Percentiles rank a stretch among this genome's conserved stretches.
Evolutionary conservation across 2,329 filamentous ascomycete genomes (phyloP).

Genomic region (Exutisphaerella laricina): DNA sequence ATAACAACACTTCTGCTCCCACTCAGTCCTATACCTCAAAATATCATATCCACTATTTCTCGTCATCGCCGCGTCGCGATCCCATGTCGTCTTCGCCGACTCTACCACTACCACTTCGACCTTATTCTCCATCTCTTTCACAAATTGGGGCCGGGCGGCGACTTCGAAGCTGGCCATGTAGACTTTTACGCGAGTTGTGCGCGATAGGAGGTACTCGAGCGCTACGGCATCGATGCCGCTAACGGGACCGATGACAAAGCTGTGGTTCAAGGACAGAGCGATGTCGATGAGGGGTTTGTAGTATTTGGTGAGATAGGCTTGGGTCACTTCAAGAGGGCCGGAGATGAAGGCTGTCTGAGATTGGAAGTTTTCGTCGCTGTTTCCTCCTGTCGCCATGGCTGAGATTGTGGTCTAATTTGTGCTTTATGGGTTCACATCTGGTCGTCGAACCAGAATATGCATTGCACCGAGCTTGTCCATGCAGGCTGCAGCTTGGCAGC

Average conservation of each 20-base stretch:
- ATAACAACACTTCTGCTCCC: constrained; percentile 9
- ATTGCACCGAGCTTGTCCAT: too few relatives aligned
- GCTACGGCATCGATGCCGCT: constrained; percentile 14
- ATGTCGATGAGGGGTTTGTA: constrained; percentile 7
- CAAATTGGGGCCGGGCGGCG: background rate
- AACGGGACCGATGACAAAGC: constrained; percentile 11
- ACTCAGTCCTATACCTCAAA: constrained; percentile 11
- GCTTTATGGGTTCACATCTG: too few relatives aligned
- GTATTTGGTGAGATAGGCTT: constrained; percentile 10
- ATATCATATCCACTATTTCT: constrained; percentile 14
- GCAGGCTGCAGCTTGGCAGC: too few relatives aligned
- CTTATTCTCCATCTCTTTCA: constrained; percentile 1
- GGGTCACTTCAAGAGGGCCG: constrained; percentile 11
- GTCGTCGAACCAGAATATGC: too few relatives aligned
- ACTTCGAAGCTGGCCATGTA: constrained; percentile 10
- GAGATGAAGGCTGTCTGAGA: constrained; percentile 12
- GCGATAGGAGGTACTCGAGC: constrained; percentile 8
- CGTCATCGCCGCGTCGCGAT: constrained; percentile 13
- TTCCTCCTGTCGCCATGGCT: too few relatives aligned
- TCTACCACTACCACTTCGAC: background rate
- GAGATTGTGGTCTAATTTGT: too few relatives aligned
- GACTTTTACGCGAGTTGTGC: constrained; percentile 2
- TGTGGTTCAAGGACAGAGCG: constrained; percentile 4
- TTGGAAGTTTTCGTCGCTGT: too few relatives aligned
- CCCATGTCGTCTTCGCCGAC: constrained; percentile 1